Conservation (phyloP, 1,284 basidiomycete genomes). For the Volvariella surrecta region DNA sequence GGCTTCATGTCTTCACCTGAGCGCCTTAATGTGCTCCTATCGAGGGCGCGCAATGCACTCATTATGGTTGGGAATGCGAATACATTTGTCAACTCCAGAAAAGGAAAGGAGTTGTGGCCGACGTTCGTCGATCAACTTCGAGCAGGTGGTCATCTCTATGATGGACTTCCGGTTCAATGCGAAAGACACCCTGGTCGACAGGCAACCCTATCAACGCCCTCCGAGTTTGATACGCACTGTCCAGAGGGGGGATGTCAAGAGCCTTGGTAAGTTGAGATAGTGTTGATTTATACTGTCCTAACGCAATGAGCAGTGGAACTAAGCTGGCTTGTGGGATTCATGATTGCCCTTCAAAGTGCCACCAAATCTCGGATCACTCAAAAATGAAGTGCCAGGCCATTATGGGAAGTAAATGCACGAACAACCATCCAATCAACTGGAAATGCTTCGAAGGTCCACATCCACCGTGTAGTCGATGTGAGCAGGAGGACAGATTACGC, state of each 20-base stretch:
- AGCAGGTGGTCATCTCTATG: conserved; percentile 36
- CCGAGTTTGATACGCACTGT: conserved; percentile 40
- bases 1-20: conserved; percentile 62
- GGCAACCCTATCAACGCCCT: conserved; percentile 25
- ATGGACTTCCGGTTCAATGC: conserved; percentile 50
- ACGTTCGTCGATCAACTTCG: conserved; percentile 36
- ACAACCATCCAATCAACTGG: conserved; percentile 16
- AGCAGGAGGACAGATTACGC: conserved; percentile 16
- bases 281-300: not conserved
- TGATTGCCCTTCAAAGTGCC: conserved; percentile 45
- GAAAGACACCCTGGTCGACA: conserved; percentile 39
- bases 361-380: conserved; percentile 40
- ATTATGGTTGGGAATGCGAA: conserved; percentile 56
- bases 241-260: conserved; percentile 57
- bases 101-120: conserved; percentile 42
- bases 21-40: conserved; percentile 59
- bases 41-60: conserved; percentile 50
- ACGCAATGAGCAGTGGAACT: conserved; percentile 24
- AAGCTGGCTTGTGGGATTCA: conserved; percentile 42
- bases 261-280: conserved; percentile 36
- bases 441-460: conserved; percentile 21
- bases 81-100: conserved; percentile 56
- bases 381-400: conserved; percentile 30
- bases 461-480: conserved; percentile 14
- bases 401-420: conserved; percentile 24